phyloP scores from a whole-genome alignment of 371 early-diverging fungal species.

The Choanephora cucurbitarum region DNA sequence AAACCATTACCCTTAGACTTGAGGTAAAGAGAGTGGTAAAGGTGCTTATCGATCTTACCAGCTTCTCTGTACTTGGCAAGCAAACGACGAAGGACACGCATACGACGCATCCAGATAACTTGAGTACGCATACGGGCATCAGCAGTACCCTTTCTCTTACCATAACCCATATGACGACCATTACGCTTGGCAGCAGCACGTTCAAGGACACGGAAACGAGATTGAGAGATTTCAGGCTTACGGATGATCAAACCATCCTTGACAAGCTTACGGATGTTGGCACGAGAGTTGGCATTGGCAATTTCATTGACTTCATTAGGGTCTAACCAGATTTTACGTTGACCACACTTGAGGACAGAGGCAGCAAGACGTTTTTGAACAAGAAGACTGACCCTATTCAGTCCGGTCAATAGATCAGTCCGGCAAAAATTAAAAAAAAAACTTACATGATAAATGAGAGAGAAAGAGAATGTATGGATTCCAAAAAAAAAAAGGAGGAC shows the following conservation, averaged over 20 bases:
- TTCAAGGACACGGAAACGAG: conserved; percentile 96
- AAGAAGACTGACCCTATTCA: conserved; percentile 73
- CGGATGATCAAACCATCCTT: conserved; percentile 98
- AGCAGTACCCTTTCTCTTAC: conserved; percentile 99
- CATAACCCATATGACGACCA: conserved; percentile 99
- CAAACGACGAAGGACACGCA: conserved; percentile 97
- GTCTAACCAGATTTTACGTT: conserved; percentile 99
- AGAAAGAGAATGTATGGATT: too few species aligned
- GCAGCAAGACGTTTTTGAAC: conserved; percentile 97
- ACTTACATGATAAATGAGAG: too few species aligned
- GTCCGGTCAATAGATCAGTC: conserved; percentile 2
- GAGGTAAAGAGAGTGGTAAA: conserved; percentile 97
- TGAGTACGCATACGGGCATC: conserved; percentile 98
- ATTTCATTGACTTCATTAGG: conserved; percentile 96
- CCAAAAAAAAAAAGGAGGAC: too few species aligned
- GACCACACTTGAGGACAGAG: conserved; percentile 97
- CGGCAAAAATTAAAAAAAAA: conserved; percentile 5
- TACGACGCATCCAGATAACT: conserved; percentile 99
- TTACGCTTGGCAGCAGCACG: conserved; percentile 94
- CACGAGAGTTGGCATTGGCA: conserved; percentile 96
- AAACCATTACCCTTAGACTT: conserved; percentile 99
- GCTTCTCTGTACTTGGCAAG: conserved; percentile 98
- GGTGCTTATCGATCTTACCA: conserved; percentile 98
- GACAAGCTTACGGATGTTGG: conserved; percentile 96
- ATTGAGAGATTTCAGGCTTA: conserved; percentile 93